These are phyloP conservation scores for Rhodamnia rubescens DNA, from an alignment of 345 rosid species.

Conservation along the genomic window DNA sequence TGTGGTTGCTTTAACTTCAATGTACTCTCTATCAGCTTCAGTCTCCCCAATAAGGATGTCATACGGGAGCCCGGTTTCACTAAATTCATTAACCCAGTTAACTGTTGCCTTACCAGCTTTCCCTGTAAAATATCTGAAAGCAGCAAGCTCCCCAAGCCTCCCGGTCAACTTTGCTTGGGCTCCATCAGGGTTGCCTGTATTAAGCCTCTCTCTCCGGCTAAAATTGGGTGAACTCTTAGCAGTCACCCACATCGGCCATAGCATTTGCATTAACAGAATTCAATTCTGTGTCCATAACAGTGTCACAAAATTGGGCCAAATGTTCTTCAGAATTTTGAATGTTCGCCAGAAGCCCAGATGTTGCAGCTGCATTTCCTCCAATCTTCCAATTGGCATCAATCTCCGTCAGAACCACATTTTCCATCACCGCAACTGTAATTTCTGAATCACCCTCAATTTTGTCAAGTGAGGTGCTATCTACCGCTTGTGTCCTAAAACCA, in stretches of 20 bases:
- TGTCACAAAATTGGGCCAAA: background rate
- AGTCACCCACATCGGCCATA: conserved; percentile 8
- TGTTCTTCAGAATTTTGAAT: background rate
- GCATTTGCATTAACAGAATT: conserved; percentile 8
- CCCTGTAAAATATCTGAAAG: conserved; percentile 45
- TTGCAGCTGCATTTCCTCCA: conserved; percentile 15
- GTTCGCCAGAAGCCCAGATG: background rate
- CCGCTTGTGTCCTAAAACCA: conserved; percentile 24
- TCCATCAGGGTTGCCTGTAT: conserved; percentile 34
- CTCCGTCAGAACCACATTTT: conserved; percentile 14
- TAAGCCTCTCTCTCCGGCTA: conserved; percentile 44
- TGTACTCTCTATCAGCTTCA: conserved; percentile 26
- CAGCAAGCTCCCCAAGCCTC: conserved; percentile 67
- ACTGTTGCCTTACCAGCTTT: conserved; percentile 28
- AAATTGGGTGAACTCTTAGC: conserved; percentile 10
- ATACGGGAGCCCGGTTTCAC: conserved; percentile 79
- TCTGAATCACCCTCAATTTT: conserved; percentile 10
- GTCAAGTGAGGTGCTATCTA: conserved; percentile 9
- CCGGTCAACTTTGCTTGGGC: conserved; percentile 50
- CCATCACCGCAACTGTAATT: background rate
- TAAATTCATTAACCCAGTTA: conserved; percentile 68
- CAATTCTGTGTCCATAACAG: background rate
- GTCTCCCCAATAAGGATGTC: conserved; percentile 45
- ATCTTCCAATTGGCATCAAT: conserved; percentile 19
- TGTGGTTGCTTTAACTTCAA: conserved; percentile 85